Base-by-base conservation (phyloP, 495 filamentous ascomycete genomes). In the Aspergillus kassunensis region DNA sequence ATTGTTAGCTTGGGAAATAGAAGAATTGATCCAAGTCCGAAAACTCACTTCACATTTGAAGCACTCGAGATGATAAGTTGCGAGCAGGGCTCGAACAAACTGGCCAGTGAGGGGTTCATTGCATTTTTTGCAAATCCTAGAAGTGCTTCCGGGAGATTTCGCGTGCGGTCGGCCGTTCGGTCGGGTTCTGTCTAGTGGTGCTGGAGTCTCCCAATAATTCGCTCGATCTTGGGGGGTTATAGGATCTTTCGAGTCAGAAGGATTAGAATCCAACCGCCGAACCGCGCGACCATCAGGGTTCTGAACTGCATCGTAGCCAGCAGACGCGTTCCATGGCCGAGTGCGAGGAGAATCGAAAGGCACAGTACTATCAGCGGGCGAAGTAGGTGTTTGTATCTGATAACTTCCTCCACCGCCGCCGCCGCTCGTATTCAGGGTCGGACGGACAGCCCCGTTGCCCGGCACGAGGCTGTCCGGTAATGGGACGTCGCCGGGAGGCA, bases 21-120 rank as follows among this genome's bases (percentile, higher is more conserved):
- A 48, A 39, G 2, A 24, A 25, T 15, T 35, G 4, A 9, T 27
- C 4, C 30, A 13, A 20, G 19, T 20, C 36, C 7, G 8, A n/a
- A 18, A 41, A 79, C 88, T 75, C 79, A 97, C 93, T 69, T 90
- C 81, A 70, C 93, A 99, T 68, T 86, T 93, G 67, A 99, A 99
- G 76, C 93, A 99, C 61, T 99, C 93, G 46, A 99, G 72, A 77
- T 99, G 93, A 65, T 87, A 99, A 43, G 92, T 97, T 25, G 88
- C 90, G 20, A 87, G 87, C 27, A 99, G 68, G 9, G 93, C 93
- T 56, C 93, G 82, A 44, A 99, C 93, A 67, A 97, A 99, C 66
- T 97, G 95, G 16, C 95, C 95, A 1, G 89, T 92, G 57, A 99
- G 76, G 37, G 82, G 73, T 55, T 90, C 85, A 51, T 81, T 81